phyloP scores from a whole-genome alignment of 148 eudicot genomes.

The Cornus suecica region DNA sequence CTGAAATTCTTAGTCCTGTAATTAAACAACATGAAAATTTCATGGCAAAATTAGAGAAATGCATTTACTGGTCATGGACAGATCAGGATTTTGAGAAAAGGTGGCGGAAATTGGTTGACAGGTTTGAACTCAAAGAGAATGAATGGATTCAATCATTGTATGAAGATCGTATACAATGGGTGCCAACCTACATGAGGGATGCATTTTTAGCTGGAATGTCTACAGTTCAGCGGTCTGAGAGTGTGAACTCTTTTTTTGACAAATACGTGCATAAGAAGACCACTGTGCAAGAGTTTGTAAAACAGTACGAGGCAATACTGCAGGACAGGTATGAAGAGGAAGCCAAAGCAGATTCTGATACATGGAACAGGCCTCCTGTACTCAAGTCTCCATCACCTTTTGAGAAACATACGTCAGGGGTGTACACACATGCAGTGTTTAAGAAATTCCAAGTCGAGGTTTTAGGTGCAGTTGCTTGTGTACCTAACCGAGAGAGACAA shows the following conservation, averaged over 20 bases:
- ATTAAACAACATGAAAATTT: constrained; percentile 69
- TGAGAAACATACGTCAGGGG: constrained; percentile 75
- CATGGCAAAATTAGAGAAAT: constrained; percentile 65
- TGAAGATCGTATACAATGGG: constrained; percentile 73
- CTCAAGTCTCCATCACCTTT: constrained; percentile 94
- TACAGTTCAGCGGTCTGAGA: constrained; percentile 68
- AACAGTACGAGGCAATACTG: constrained; percentile 66
- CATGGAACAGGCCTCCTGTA: constrained; percentile 79
- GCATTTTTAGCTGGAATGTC: constrained; percentile 85
- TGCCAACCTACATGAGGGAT: constrained; percentile 66
- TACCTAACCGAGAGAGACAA: constrained; percentile 67
- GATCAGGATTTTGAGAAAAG: constrained; percentile 82
- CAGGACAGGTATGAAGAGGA: constrained; percentile 98
- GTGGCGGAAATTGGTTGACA: constrained; percentile 69
- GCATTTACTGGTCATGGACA: constrained; percentile 74
- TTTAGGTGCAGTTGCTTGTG: constrained; percentile 87
- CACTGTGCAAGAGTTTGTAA: constrained; percentile 72
- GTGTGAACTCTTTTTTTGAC: constrained; percentile 88
- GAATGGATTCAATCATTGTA: constrained; percentile 67
- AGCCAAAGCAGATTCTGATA: constrained; percentile 83
- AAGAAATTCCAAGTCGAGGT: constrained; percentile 88
- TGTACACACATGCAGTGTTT: constrained; percentile 77
- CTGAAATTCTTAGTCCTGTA: constrained; percentile 64
- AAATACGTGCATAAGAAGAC: constrained; percentile 92
- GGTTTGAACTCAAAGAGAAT: constrained; percentile 66